Base-by-base conservation (phyloP, 2,329 filamentous ascomycete species). In the Exophiala viscosa region DNA sequence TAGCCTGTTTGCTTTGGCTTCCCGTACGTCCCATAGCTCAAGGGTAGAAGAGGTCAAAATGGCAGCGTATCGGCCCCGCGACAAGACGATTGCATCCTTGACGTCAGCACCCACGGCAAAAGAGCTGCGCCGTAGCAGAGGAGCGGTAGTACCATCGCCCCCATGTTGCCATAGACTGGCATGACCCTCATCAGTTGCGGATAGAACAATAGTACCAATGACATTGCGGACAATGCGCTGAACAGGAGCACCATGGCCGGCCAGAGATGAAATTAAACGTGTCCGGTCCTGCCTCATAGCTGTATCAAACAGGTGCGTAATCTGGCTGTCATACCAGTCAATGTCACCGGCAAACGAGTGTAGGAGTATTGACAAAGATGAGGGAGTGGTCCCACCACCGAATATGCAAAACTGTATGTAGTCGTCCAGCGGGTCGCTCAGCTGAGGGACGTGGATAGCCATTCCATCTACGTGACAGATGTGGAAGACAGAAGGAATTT, bases 301-400 rank as follows among this genome's bases (percentile, higher is more conserved):
- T 2, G 79, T 76, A 63, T 95, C 90, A 59, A 99, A 86, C 11
- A 97, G 75, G 47, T 87, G 80, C 52, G 91, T 87, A 20, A 96
- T 78, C 59, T 85, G 83, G 41, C 85, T 85, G 60, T 90, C 83
- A 65, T 90, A 89, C 70, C 91, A 87, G 48, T 89, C 85, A 57
- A 99, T 84, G 52, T 83, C 82, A 8, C 92, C 92, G 64, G 93
- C 86, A 61, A 96, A 92, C 59, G 87, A 84, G 67, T 99, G 92
- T 4, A 89, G 73, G 10, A 97, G 73, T 17, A 99, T 70, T 43
- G 85, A 83, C 33, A 95, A 75, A 38, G 82, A 80, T 6, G 86
- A 85, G 4, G 78, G 79, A 2, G 76, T 71, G 49, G 76, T 77
- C 53, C 71, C 72, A 28, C 85, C 83, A 64, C 85, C 90, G 64